These are phyloP conservation scores for Ammopiptanthus mongolicus DNA, from an alignment of 306 rosid genomes.

Conservation along the genomic window DNA sequence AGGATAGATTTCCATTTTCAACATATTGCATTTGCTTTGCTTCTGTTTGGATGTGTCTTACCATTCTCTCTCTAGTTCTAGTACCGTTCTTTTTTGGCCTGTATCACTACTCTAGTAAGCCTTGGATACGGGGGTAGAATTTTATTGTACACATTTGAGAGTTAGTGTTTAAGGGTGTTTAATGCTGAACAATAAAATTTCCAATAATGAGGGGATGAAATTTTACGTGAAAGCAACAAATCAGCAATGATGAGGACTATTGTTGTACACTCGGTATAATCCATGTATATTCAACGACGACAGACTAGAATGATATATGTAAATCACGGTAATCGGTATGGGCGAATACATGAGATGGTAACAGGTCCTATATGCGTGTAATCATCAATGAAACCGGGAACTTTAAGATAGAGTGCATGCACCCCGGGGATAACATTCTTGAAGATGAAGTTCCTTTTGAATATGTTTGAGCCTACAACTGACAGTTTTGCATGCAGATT, in stretches of 20 bases:
- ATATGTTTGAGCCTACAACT: conserved; percentile 44
- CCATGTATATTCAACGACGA: neutral
- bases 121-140: neutral
- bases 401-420: conserved; percentile 46
- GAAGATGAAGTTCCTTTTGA: conserved; percentile 23
- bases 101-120: too few relatives aligned
- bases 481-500: conserved; percentile 26
- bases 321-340: too few relatives aligned
- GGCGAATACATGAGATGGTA: neutral
- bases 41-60: neutral
- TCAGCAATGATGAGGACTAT: neutral
- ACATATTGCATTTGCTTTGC: neutral
- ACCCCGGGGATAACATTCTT: conserved; percentile 34
- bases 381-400: conserved; percentile 43
- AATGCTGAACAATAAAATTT: too few relatives aligned
- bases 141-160: neutral
- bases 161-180: too few relatives aligned
- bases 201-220: too few relatives aligned
- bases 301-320: neutral
- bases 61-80: neutral
- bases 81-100: neutral
- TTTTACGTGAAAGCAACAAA: neutral
- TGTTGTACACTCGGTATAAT: neutral
- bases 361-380: conserved; percentile 17
- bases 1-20: neutral